Percentiles rank a stretch among this genome's conserved stretches.
These are phyloP conservation scores for Globisporangium paddicum DNA, from an alignment of 352 stramenopile species.

Conservation along the genomic window DNA sequence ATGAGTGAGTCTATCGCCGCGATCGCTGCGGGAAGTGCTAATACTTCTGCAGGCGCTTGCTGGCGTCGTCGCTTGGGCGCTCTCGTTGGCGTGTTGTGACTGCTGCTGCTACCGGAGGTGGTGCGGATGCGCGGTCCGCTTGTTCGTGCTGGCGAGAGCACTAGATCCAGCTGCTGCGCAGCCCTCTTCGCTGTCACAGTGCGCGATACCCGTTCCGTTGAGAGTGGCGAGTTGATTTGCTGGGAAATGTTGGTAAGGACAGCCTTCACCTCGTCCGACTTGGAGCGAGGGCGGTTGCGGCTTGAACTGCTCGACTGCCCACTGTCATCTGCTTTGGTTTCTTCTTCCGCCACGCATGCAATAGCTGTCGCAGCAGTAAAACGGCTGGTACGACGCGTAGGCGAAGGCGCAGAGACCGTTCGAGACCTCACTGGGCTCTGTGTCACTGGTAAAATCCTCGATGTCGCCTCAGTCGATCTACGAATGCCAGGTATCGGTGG, in stretches of 20 bases:
- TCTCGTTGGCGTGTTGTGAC: background rate
- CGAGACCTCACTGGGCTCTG: conserved; percentile 1
- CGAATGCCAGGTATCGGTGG: background rate
- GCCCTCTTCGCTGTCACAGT: background rate
- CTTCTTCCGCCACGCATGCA: background rate
- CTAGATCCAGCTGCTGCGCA: background rate
- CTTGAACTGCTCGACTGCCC: background rate
- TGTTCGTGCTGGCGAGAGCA: conserved; percentile 3
- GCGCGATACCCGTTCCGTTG: background rate
- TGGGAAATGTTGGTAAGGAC: conserved; percentile 11
- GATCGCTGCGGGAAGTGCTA: background rate
- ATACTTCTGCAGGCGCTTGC: conserved; percentile 37
- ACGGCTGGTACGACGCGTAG: background rate
- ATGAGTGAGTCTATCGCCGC: conserved; percentile 29
- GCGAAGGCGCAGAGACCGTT: background rate
- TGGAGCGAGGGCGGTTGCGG: conserved; percentile 7
- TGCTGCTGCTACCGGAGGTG: background rate
- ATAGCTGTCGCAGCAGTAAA: background rate
- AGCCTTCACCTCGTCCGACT: conserved; percentile 13
- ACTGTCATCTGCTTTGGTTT: background rate
- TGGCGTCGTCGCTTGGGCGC: conserved; percentile 4
- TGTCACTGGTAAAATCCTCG: background rate
- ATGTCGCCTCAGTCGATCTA: background rate
- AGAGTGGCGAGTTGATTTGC: conserved; percentile 2
- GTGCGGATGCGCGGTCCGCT: background rate